Conservation (phyloP, 768 basidiomycete species). For the Mycena maculata region DNA sequence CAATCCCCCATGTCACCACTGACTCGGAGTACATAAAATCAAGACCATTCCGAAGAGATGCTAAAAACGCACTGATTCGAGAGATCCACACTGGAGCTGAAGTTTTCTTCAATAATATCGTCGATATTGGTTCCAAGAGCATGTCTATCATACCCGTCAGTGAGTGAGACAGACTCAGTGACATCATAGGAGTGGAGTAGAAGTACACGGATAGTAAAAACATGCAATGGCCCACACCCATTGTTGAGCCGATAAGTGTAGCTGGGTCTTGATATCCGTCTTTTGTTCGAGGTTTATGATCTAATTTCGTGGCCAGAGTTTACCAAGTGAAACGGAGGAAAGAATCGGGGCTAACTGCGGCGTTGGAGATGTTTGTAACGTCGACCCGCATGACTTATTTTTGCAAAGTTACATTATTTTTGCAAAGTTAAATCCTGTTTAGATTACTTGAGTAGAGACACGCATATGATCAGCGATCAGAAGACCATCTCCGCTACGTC, state of each 20-base stretch:
- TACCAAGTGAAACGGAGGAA: neutral
- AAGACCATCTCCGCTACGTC: constrained; percentile 50
- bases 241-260: constrained; percentile 35
- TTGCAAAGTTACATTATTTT: no score
- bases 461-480: constrained; percentile 46
- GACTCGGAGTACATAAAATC: neutral
- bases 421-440: no score
- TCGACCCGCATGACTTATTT: constrained; percentile 41
- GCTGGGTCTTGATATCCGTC: constrained; percentile 35
- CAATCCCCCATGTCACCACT: constrained; percentile 40
- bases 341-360: constrained; percentile 18
- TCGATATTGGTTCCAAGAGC: constrained; percentile 35
- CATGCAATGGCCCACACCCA: constrained; percentile 40
- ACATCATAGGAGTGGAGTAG: neutral
- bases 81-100: constrained; percentile 26
- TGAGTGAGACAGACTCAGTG: neutral
- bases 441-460: constrained; percentile 40
- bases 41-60: constrained; percentile 7
- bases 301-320: constrained; percentile 9
- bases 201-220: constrained; percentile 36
- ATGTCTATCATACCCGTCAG: constrained; percentile 13
- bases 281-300: constrained; percentile 38
- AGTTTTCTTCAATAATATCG: constrained; percentile 36
- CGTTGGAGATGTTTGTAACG: constrained; percentile 37
- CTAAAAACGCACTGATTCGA: constrained; percentile 20